phyloP scores from a whole-genome alignment of 1,284 basidiomycete genomes.

The Sanguinoderma infundibulare region DNA sequence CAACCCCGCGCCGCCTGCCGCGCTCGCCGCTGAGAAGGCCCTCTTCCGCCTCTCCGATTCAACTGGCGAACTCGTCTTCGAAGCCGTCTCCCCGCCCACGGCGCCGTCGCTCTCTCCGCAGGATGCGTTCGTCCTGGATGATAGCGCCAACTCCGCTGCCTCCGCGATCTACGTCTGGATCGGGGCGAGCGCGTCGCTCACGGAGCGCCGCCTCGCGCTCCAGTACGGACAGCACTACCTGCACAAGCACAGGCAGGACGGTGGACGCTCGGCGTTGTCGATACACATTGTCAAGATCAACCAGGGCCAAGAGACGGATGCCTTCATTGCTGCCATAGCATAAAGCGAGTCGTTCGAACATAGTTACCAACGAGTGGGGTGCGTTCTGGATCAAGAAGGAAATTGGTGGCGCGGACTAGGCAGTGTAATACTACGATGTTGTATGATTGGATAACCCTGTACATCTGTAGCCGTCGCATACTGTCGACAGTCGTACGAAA shows the following conservation, averaged over 20 bases:
- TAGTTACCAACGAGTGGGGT: no score
- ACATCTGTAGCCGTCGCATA: no score
- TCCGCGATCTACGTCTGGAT: constrained; percentile 63
- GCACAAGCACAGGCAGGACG: constrained; percentile 39
- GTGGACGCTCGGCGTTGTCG: constrained; percentile 35
- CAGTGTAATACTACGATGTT: no score
- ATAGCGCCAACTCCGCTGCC: constrained; percentile 32
- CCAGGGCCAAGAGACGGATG: constrained; percentile 52
- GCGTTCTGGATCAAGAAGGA: no score
- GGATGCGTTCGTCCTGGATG: constrained; percentile 55
- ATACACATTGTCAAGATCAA: constrained; percentile 53
- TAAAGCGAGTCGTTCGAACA: no score
- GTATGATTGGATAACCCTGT: no score
- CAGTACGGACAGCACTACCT: constrained; percentile 61
- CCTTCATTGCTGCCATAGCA: constrained; percentile 40
- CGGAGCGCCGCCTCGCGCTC: constrained; percentile 52
- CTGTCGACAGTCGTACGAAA: no score
- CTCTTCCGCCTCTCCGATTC: constrained; percentile 56
- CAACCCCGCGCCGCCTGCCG: constrained; percentile 5
- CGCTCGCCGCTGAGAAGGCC: constrained; percentile 25
- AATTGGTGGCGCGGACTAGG: no score
- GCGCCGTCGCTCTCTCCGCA: constrained; percentile 44
- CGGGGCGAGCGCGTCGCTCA: constrained; percentile 50
- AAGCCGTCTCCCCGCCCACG: constrained; percentile 38
- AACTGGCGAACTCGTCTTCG: constrained; percentile 44